Percentiles rank a stretch among this genome's conserved stretches.
Evolutionary conservation across 78 protist species (phyloP).

Genomic region (Andalucia godoyi): DNA sequence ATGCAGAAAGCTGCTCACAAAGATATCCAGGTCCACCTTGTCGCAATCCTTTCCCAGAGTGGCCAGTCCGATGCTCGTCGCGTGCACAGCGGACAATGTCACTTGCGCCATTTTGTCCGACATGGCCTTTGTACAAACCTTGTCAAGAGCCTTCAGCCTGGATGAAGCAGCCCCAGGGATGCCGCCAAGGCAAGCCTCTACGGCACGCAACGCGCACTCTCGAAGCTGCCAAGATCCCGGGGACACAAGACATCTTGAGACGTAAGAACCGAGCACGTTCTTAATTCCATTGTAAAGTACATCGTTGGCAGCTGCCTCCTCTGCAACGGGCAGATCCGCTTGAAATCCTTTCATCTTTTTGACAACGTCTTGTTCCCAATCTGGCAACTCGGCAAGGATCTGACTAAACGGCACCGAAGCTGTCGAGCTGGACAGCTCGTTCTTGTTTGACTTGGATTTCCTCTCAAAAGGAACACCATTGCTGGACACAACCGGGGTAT

Average conservation of each 20-base stretch:
- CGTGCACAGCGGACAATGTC: no score
- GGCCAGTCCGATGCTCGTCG: no score
- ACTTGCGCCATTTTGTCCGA: no score
- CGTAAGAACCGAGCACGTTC: neutral
- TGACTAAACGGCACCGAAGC: neutral
- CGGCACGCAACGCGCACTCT: slow-evolving; percentile 4
- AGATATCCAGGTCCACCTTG: no score
- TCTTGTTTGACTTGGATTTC: no score
- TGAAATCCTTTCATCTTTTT: neutral
- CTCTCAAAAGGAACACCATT: no score
- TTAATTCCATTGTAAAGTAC: neutral
- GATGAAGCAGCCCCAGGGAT: no score
- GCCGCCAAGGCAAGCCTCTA: no score
- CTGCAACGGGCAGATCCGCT: neutral
- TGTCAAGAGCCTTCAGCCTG: no score
- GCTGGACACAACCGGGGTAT: neutral
- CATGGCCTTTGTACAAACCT: no score
- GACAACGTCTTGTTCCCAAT: slow-evolving; percentile 1
- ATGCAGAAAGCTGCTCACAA: no score
- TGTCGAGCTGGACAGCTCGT: neutral
- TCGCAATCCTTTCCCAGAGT: no score
- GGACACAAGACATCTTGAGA: neutral
- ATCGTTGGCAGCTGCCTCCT: neutral
- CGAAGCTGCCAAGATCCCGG: neutral
- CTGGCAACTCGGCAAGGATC: neutral